Evolutionary conservation across 495 filamentous ascomycete genomes (phyloP).

Genomic region (Oidiodendron maius): DNA sequence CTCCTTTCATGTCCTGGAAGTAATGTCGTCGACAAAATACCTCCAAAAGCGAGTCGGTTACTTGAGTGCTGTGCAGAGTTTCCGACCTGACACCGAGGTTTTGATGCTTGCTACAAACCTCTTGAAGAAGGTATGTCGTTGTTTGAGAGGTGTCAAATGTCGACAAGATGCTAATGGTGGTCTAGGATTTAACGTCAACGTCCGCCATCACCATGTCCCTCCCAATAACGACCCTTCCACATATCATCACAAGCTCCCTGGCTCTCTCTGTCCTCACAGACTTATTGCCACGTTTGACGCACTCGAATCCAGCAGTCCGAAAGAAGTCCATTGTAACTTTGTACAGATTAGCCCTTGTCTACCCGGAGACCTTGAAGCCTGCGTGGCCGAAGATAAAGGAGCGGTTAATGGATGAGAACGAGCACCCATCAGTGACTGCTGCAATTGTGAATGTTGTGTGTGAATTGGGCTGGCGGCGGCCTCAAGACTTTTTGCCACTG

Average conservation of each 20-base stretch:
- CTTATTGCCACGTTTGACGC: slow-evolving; percentile 76
- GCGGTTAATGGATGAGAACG: slow-evolving; percentile 79
- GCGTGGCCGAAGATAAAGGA: slow-evolving; percentile 98
- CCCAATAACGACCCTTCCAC: slow-evolving; percentile 80
- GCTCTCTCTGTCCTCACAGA: slow-evolving; percentile 84
- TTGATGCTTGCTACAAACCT: slow-evolving; percentile 96
- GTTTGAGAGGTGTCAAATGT: not conserved
- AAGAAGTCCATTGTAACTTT: slow-evolving; percentile 95
- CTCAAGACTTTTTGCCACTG: slow-evolving; percentile 86
- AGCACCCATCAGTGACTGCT: slow-evolving; percentile 90
- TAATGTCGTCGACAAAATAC: slow-evolving; percentile 95
- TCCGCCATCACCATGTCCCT: slow-evolving; percentile 71
- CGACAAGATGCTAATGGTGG: slow-evolving; percentile 11
- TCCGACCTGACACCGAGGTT: slow-evolving; percentile 91
- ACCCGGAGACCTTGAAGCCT: slow-evolving; percentile 84
- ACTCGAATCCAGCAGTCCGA: slow-evolving; percentile 73
- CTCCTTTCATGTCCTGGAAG: slow-evolving; percentile 94
- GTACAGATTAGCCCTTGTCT: slow-evolving; percentile 87
- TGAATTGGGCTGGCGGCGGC: slow-evolving; percentile 89
- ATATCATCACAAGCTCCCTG: slow-evolving; percentile 84
- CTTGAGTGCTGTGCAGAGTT: slow-evolving; percentile 94
- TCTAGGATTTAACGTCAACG: slow-evolving; percentile 73
- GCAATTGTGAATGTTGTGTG: slow-evolving; percentile 96
- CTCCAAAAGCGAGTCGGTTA: slow-evolving; percentile 93
- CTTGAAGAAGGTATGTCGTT: slow-evolving; percentile 72